phyloP scores from a whole-genome alignment of 352 stramenopile species.

The Plasmopara halstedii region DNA sequence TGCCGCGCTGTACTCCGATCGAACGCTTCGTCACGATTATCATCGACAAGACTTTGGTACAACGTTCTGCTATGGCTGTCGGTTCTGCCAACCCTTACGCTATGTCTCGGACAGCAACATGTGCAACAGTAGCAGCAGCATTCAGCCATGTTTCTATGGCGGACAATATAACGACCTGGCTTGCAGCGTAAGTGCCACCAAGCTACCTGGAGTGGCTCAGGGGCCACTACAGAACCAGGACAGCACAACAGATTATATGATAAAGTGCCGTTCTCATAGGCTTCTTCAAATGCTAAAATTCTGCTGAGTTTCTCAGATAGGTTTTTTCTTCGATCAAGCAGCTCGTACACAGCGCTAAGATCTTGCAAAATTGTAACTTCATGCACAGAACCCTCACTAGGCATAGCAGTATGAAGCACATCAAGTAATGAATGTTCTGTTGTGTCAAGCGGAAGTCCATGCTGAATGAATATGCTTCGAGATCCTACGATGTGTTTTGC shows the following conservation, averaged over 20 bases:
- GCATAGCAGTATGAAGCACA: conserved; percentile 34
- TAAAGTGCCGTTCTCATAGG: conserved; percentile 42
- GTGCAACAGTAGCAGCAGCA: conserved; percentile 36
- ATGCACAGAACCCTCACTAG: conserved; percentile 28
- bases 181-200: conserved; percentile 45
- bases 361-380: conserved; percentile 65
- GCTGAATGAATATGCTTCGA: conserved; percentile 63
- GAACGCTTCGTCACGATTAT: conserved; percentile 13
- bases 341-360: conserved; percentile 43
- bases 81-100: conserved; percentile 12
- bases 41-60: conserved; percentile 24
- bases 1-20: conserved; percentile 11
- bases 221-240: conserved; percentile 47
- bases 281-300: conserved; percentile 41
- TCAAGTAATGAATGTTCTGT: conserved; percentile 37
- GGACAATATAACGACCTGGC: conserved; percentile 46
- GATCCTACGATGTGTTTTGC: conserved; percentile 62
- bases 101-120: conserved; percentile 33
- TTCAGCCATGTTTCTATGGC: conserved; percentile 27
- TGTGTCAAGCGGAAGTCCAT: conserved; percentile 43
- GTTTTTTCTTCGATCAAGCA: conserved; percentile 39
- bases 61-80: conserved; percentile 18
- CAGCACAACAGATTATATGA: conserved; percentile 65
- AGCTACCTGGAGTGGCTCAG: conserved; percentile 31
- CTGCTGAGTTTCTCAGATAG: conserved; percentile 50